phyloP scores from a whole-genome alignment of 495 filamentous ascomycete genomes.

The Aspergillus egyptiacus region DNA sequence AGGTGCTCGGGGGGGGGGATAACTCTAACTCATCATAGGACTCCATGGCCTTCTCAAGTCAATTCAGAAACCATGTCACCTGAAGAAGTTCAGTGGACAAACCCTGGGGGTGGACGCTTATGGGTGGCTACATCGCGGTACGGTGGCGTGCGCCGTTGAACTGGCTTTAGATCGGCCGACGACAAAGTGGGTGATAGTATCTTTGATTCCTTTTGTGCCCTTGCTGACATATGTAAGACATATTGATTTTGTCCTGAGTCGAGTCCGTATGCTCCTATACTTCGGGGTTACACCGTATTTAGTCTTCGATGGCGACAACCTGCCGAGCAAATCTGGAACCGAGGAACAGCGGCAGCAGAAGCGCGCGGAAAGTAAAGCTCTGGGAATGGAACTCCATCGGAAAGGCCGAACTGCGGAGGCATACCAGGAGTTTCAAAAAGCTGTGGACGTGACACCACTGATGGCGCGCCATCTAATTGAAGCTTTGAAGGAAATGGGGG shows the following conservation, averaged over 20 bases:
- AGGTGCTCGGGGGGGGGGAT: neutral
- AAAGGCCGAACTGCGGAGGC: conserved; percentile 77
- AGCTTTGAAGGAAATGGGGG: conserved; percentile 69
- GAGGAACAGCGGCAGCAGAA: conserved; percentile 64
- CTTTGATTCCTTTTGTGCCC: neutral
- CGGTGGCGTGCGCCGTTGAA: conserved; percentile 85
- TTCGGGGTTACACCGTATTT: conserved; percentile 90
- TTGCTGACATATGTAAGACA: conserved; percentile 48
- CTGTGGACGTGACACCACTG: conserved; percentile 89
- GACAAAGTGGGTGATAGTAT: conserved; percentile 56
- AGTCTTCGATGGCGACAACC: conserved; percentile 92
- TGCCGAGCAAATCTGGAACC: conserved; percentile 93
- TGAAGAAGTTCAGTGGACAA: conserved; percentile 83
- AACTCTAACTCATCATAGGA: conserved; percentile 44
- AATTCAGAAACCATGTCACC: conserved; percentile 79
- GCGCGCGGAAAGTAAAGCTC: conserved; percentile 65
- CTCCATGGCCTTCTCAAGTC: conserved; percentile 90
- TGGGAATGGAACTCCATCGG: conserved; percentile 71
- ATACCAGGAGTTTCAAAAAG: conserved; percentile 84
- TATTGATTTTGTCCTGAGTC: conserved; percentile 85
- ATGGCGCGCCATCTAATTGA: conserved; percentile 94
- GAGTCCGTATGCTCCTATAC: conserved; percentile 86
- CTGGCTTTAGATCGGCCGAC: conserved; percentile 84
- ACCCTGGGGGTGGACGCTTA: conserved; percentile 93
- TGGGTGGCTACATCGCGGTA: conserved; percentile 96